phyloP scores from a whole-genome alignment of 352 stramenopile genomes.

The Pythium rhizo-oryzae region DNA sequence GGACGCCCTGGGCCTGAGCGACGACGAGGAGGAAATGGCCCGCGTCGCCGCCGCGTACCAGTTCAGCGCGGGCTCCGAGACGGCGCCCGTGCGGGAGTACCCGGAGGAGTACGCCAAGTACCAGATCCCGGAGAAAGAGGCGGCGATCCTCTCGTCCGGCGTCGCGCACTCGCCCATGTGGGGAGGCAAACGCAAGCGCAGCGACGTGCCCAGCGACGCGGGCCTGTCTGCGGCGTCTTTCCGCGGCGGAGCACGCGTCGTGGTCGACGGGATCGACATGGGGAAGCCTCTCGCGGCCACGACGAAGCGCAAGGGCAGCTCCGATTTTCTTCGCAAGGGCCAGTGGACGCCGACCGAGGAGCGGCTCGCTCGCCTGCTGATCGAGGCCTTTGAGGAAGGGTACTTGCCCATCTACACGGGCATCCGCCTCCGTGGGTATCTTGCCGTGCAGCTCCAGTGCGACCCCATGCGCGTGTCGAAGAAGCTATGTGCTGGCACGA shows the following conservation, averaged over 20 bases:
- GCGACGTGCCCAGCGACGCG: background rate
- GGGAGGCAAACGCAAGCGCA: slow-evolving; percentile 44
- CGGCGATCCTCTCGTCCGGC: slow-evolving; percentile 7
- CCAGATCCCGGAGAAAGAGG: slow-evolving; percentile 27
- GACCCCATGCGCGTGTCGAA: slow-evolving; percentile 85
- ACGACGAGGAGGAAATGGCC: slow-evolving; percentile 2
- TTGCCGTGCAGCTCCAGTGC: slow-evolving; percentile 77
- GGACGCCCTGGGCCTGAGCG: background rate
- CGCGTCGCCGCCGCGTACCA: background rate
- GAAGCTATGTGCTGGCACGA: slow-evolving; percentile 71
- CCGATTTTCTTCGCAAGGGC: slow-evolving; percentile 72
- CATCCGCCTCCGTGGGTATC: slow-evolving; percentile 72
- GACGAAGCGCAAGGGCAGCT: slow-evolving; percentile 55
- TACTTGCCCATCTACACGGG: slow-evolving; percentile 76
- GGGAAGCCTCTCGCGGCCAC: slow-evolving; percentile 15
- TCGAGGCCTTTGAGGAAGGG: slow-evolving; percentile 74
- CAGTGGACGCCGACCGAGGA: slow-evolving; percentile 79
- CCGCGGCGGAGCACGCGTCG: background rate
- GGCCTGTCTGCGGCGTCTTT: background rate
- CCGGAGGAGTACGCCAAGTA: slow-evolving; percentile 30
- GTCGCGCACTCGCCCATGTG: slow-evolving; percentile 8
- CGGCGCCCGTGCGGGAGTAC: slow-evolving; percentile 32
- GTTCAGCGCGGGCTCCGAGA: background rate
- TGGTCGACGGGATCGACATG: slow-evolving; percentile 26
- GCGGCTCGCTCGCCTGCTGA: slow-evolving; percentile 53